These are phyloP conservation scores for Chlorella sp. DNA, from an alignment of 139 green algal genomes.

Conservation along the genomic window DNA sequence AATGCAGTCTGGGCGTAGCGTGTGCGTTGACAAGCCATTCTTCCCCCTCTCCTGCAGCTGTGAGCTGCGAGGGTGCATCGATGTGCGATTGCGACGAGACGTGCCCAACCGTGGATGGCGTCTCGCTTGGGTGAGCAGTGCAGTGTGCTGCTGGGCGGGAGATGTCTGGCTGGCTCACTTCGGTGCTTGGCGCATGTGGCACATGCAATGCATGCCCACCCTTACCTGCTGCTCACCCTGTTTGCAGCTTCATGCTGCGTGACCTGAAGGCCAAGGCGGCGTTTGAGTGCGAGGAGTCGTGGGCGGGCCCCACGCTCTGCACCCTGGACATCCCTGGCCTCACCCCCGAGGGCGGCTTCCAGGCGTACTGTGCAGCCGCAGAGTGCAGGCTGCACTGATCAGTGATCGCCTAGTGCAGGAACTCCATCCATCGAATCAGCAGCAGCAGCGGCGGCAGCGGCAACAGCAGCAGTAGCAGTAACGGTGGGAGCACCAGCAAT, in stretches of 20 bases:
- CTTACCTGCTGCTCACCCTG: background rate
- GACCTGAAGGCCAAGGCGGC: background rate
- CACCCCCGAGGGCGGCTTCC: slow-evolving; percentile 4
- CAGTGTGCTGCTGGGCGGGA: background rate
- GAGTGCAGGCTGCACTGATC: background rate
- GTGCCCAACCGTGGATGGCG: slow-evolving; percentile 23
- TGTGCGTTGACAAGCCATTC: background rate
- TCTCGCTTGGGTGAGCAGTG: slow-evolving; percentile 10
- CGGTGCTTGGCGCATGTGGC: background rate
- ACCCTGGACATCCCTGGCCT: slow-evolving; percentile 22
- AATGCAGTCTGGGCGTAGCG: too few species aligned
- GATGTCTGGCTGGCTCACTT: background rate
- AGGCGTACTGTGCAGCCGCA: slow-evolving; percentile 24
- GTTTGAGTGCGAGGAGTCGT: slow-evolving; percentile 12
- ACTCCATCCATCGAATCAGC: background rate
- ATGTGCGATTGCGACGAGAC: slow-evolving; percentile 21
- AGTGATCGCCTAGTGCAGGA: too few species aligned
- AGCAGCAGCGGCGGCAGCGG: background rate
- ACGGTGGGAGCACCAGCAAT: background rate
- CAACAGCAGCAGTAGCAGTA: background rate
- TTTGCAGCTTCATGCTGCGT: background rate
- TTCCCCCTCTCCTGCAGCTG: background rate
- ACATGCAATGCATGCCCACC: background rate
- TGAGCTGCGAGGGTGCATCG: slow-evolving; percentile 10
- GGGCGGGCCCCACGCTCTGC: slow-evolving; percentile 12